Conservation (phyloP, 1,284 basidiomycete genomes). For the Leccinum fallax region DNA sequence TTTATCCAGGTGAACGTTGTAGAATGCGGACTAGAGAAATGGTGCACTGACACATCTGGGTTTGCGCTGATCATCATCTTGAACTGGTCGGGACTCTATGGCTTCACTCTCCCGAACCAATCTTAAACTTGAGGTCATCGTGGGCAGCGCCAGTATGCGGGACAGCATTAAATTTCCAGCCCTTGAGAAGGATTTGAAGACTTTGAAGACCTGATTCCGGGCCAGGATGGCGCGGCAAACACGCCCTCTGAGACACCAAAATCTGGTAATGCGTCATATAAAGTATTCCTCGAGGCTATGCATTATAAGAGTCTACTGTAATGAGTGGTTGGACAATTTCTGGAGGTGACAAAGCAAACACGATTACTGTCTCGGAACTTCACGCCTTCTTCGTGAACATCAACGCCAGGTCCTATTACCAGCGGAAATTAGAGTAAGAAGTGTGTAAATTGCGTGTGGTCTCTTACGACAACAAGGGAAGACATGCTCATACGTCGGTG, state of each 20-base stretch:
- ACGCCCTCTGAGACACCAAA: not conserved
- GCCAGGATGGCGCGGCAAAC: conserved; percentile 79
- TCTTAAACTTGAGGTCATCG: conserved; percentile 50
- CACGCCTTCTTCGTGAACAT: conserved; percentile 7
- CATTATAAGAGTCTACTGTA: not conserved
- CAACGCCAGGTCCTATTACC: conserved; percentile 30
- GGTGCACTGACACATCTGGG: conserved; percentile 83
- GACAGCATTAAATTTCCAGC: conserved; percentile 62
- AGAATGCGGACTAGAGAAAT: conserved; percentile 43
- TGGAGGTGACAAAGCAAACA: not conserved
- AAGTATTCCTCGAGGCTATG: not conserved
- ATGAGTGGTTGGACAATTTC: not conserved
- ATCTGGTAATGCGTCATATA: not conserved
- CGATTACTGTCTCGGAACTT: not conserved
- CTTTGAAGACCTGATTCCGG: conserved; percentile 78
- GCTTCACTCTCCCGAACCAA: conserved; percentile 77
- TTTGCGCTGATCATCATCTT: conserved; percentile 93
- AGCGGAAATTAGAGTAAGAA: conserved; percentile 6
- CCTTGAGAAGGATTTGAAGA: conserved; percentile 91
- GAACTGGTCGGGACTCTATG: conserved; percentile 87
- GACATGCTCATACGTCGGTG: conserved; percentile 22
- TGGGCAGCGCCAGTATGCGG: conserved; percentile 62
- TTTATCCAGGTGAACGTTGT: conserved; percentile 36
- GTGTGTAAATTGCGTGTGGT: not conserved
- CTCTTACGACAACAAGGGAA: conserved; percentile 30